Conservation (phyloP, 441 rosid species). For the Aleurites moluccanus region DNA sequence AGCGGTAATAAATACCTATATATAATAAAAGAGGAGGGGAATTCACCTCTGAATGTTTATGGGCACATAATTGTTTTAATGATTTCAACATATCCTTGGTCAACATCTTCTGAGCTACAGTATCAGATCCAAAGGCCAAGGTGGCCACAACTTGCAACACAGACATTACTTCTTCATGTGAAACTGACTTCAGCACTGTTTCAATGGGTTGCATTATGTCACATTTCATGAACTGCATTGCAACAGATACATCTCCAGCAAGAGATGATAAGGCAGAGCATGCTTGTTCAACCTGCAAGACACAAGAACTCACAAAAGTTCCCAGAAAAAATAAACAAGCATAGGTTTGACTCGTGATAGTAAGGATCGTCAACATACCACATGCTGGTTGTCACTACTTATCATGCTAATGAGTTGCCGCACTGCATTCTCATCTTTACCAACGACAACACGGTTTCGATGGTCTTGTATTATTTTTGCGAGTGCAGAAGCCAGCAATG, state of each 20-base stretch:
- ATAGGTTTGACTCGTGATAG: constrained; percentile 8
- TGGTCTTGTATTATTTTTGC: constrained; percentile 96
- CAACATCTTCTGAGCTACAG: constrained; percentile 86
- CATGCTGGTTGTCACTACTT: constrained; percentile 87
- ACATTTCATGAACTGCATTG: constrained; percentile 93
- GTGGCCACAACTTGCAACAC: constrained; percentile 86
- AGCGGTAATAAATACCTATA: constrained; percentile 13
- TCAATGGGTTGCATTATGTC: constrained; percentile 96
- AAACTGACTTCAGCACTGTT: constrained; percentile 68
- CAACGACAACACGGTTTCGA: constrained; percentile 81
- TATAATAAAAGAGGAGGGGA: constrained; percentile 11
- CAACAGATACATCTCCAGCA: constrained; percentile 85
- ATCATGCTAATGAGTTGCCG: constrained; percentile 99
- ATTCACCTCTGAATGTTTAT: constrained; percentile 77
- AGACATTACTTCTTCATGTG: constrained; percentile 76
- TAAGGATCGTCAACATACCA: constrained; percentile 56
- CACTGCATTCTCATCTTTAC: constrained; percentile 98
- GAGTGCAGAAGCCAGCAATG: constrained; percentile 92
- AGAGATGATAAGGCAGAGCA: constrained; percentile 92
- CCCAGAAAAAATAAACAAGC: constrained; percentile 20
- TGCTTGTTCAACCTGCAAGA: constrained; percentile 90
- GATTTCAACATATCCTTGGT: constrained; percentile 79
- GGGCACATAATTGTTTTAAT: constrained; percentile 76
- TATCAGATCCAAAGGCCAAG: constrained; percentile 86
- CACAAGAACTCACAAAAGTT: constrained; percentile 29